Percentiles rank a stretch among this genome's conserved stretches.
These are phyloP conservation scores for Beauveria sp. DNA, from an alignment of 2,329 filamentous ascomycete genomes.

Conservation along the genomic window DNA sequence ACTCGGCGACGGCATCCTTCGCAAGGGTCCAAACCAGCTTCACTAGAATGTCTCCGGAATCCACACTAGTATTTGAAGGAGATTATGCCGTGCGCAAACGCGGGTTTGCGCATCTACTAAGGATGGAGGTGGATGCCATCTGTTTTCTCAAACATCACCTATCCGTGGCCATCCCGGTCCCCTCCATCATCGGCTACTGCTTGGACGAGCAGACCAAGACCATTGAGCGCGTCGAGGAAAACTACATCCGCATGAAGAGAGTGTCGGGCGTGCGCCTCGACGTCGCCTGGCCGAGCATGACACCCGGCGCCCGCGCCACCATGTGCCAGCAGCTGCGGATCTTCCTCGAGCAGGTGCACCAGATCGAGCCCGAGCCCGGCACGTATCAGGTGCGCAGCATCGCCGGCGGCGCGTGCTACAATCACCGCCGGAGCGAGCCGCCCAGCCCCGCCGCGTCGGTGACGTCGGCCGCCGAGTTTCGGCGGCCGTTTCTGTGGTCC, in stretches of 20 bases:
- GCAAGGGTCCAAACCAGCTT: neutral
- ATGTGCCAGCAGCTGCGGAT: constrained; percentile 11
- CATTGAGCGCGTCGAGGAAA: neutral
- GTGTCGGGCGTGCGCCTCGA: constrained; percentile 11
- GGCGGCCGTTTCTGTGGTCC: constrained; percentile 11
- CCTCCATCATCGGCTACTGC: constrained; percentile 4
- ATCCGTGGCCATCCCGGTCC: constrained; percentile 8
- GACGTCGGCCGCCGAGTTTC: neutral
- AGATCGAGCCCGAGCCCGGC: constrained; percentile 3
- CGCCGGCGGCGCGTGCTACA: neutral
- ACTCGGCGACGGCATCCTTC: neutral
- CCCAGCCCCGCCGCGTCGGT: constrained; percentile 11
- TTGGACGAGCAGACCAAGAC: constrained; percentile 8
- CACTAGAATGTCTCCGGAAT: neutral
- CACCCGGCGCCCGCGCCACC: neutral
- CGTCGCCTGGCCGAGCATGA: constrained; percentile 13
- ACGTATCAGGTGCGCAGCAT: neutral
- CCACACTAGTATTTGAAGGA: neutral
- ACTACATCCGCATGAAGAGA: constrained; percentile 15
- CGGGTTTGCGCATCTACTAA: neutral
- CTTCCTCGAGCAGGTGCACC: constrained; percentile 12
- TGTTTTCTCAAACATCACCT: constrained; percentile 6
- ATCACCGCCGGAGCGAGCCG: constrained; percentile 10
- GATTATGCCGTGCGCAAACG: neutral
- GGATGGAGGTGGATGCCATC: constrained; percentile 14